Conservation (phyloP, 805 yeast genomes). For the Lipomyces sp. region DNA sequence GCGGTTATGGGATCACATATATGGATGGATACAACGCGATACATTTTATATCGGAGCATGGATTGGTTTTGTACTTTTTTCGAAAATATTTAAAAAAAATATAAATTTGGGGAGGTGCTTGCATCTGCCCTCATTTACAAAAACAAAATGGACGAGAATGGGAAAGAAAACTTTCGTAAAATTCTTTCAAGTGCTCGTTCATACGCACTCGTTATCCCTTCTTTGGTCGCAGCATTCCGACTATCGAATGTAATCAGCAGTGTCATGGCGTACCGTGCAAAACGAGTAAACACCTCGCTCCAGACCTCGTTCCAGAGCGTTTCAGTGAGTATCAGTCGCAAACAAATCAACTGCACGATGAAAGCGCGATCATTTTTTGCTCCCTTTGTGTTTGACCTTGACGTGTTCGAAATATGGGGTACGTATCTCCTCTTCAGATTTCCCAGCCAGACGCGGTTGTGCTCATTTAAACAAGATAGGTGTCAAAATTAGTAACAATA, state of each 20-base stretch:
- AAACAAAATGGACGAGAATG: background rate
- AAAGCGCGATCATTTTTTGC: background rate
- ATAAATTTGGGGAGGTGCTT: background rate
- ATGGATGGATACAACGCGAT: background rate
- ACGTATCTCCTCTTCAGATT: slow-evolving; percentile 1
- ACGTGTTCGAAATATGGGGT: background rate
- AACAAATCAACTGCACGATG: slow-evolving; percentile 3
- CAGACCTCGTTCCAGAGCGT: slow-evolving; percentile 1
- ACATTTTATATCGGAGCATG: background rate
- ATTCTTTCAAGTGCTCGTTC: too few species aligned
- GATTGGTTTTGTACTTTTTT: background rate
- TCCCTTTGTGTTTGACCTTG: background rate
- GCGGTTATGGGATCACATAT: background rate
- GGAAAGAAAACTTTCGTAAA: too few species aligned
- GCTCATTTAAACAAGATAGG: background rate
- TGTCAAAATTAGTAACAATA: too few species aligned
- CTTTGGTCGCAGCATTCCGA: slow-evolving; percentile 1
- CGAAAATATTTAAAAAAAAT: background rate
- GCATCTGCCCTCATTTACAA: background rate
- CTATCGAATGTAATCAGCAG: background rate
- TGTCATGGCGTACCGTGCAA: background rate
- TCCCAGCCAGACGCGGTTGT: background rate
- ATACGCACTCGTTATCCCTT: too few species aligned
- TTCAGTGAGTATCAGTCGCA: background rate
- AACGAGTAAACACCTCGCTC: background rate